Base-by-base conservation (phyloP, 2,329 filamentous ascomycete genomes). In the Alternaria consortialis region DNA sequence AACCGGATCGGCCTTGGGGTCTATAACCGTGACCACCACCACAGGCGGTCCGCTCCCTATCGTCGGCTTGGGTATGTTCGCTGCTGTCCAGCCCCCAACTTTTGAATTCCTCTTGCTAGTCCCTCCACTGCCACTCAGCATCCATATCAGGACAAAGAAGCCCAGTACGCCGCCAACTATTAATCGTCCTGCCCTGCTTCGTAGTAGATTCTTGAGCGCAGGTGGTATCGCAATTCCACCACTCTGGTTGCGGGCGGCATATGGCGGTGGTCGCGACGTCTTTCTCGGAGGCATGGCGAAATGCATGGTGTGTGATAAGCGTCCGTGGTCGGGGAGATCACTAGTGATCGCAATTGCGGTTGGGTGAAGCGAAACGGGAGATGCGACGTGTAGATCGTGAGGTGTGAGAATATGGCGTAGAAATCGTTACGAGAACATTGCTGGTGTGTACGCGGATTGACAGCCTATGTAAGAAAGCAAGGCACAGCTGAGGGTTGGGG, bases 281-380 rank as follows among this genome's bases (percentile, higher is more conserved):
- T 94, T 97, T 79, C 93, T 90, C 73, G 92, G 88, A 56, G 93
- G 93, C 72, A 96, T 89, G 66, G 94, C 93, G 84, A 94, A 93
- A 79, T 97, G 94, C 93, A 97, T 82, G 60, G 69, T 75, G 70
- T 71, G 64, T 51, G 20, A 44, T 40, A 53, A 51, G 46, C 54
- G 61, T 51, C 31, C 31, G 60, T 32, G 66, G 65, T 36, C 66
- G 69, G 61, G 69, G 66, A 60, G 59, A 60, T 44, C 23, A n/a
- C 40, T 57, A 40, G 37, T 40, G 37, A 40, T 13, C 29, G 54
- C 54, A 53, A 51, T 58, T 53, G 58, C 36, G 54, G 53, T 37
- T 50, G 32, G 27, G 42, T 27, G 55, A 40, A 46, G 39, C 58
- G 55, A 68, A 71, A 72, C 67, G 71, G 71, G 65, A 53, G 72